Conservation (phyloP, 2,329 filamentous ascomycete genomes). For the Grosmannia penicillata region DNA sequence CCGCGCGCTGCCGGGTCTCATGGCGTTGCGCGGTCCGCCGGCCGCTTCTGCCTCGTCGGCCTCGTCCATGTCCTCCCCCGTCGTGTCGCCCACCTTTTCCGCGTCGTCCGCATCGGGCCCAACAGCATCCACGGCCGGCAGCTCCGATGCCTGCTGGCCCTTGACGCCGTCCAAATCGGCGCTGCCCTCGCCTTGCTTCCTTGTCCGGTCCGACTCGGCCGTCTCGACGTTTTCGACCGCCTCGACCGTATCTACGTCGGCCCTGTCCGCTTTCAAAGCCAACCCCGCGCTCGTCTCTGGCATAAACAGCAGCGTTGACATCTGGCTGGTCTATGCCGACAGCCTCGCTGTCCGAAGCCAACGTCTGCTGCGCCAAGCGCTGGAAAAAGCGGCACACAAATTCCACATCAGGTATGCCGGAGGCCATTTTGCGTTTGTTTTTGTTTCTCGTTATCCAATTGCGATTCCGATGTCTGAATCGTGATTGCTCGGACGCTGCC, state of each 20-base stretch:
- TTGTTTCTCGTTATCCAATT: conserved; percentile 1
- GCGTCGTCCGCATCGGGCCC: too few species aligned
- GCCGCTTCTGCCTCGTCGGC: not conserved
- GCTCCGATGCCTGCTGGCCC: not conserved
- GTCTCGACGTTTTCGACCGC: not conserved
- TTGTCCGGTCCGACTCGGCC: not conserved
- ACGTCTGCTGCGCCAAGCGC: conserved; percentile 28
- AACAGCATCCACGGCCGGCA: too few species aligned
- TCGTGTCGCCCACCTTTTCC: conserved; percentile 2
- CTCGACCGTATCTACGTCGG: conserved; percentile 20
- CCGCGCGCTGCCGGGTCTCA: conserved; percentile 18
- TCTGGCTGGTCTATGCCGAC: conserved; percentile 34
- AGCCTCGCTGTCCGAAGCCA: conserved; percentile 29
- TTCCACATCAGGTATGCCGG: conserved; percentile 29
- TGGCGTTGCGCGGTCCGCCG: not conserved
- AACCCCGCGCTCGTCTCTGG: conserved; percentile 10
- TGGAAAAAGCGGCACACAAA: conserved; percentile 38
- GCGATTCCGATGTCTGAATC: too few species aligned
- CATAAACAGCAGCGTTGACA: conserved; percentile 22
- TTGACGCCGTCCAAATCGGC: not conserved
- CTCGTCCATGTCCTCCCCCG: not conserved
- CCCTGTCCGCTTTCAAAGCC: conserved; percentile 2
- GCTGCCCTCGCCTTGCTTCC: not conserved
- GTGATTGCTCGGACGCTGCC: not conserved
- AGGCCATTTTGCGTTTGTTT: not conserved